These are phyloP conservation scores for Stagonosporopsis rhizophila DNA, from an alignment of 2,329 filamentous ascomycete species.

Conservation along the genomic window DNA sequence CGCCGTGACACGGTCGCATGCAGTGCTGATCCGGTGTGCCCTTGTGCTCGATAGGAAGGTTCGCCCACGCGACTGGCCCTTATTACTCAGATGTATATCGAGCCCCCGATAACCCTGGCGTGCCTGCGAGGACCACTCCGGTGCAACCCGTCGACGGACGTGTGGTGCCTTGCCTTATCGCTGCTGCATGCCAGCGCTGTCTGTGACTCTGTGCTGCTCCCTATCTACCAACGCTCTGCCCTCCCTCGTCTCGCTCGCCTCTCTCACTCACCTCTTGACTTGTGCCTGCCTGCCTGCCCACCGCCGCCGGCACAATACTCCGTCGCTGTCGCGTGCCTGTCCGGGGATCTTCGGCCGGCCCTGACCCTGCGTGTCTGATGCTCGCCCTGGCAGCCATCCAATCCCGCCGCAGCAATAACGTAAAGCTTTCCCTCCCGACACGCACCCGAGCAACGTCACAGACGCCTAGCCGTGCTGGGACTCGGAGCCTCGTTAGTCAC, in stretches of 20 bases:
- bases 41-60: slow-evolving; percentile 20
- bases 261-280: slow-evolving; percentile 9
- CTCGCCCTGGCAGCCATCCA: slow-evolving; percentile 36
- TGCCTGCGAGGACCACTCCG: too few species aligned
- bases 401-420: slow-evolving; percentile 48
- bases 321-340: slow-evolving; percentile 19
- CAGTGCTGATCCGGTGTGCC: slow-evolving; percentile 21
- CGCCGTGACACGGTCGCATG: slow-evolving; percentile 16
- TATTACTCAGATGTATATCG: slow-evolving; percentile 24
- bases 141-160: too few species aligned
- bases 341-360: slow-evolving; percentile 32
- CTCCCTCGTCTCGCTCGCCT: not conserved
- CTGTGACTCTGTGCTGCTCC: not conserved
- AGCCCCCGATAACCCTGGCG: slow-evolving; percentile 23
- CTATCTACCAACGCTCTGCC: not conserved
- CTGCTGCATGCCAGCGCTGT: slow-evolving; percentile 8
- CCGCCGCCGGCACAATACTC: not conserved
- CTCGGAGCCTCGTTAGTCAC: slow-evolving; percentile 36
- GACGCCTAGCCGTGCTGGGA: slow-evolving; percentile 22
- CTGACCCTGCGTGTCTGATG: slow-evolving; percentile 41
- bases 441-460: slow-evolving; percentile 40
- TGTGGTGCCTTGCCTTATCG: slow-evolving; percentile 21
- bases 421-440: slow-evolving; percentile 37
- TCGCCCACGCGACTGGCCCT: slow-evolving; percentile 32
- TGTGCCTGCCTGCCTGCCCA: too few species aligned